Evolutionary conservation across 2,329 filamentous ascomycete species (phyloP).

Genomic region (Phyllosticta citribraziliensis): DNA sequence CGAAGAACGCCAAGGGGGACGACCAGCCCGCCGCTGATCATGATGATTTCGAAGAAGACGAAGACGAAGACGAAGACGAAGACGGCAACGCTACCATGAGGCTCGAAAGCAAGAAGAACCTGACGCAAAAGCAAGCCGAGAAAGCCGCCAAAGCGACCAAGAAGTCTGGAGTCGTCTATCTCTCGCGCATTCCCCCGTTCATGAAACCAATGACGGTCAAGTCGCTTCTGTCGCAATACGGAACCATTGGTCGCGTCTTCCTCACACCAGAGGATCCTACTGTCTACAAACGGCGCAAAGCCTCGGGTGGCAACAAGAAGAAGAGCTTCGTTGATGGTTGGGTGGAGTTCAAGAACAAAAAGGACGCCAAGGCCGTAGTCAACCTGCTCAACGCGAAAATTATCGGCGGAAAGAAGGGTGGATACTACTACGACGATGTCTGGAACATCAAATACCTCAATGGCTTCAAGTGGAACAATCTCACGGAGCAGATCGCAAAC

Average conservation of each 20-base stretch:
- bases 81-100: conserved; percentile 3
- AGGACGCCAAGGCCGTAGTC: conserved; percentile 65
- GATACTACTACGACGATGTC: conserved; percentile 75
- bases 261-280: conserved; percentile 65
- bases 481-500: conserved; percentile 67
- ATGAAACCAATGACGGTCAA: conserved; percentile 77
- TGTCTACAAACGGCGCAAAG: conserved; percentile 56
- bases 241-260: conserved; percentile 67
- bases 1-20: conserved; percentile 6
- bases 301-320: conserved; percentile 73
- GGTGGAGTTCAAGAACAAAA: conserved; percentile 72
- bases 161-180: conserved; percentile 71
- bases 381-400: conserved; percentile 67
- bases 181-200: conserved; percentile 76
- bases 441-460: conserved; percentile 77
- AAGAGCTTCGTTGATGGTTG: conserved; percentile 74
- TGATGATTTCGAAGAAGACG: conserved; percentile 19
- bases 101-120: conserved; percentile 13
- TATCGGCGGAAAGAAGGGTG: conserved; percentile 75
- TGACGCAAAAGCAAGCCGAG: conserved; percentile 39
- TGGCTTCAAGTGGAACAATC: conserved; percentile 68
- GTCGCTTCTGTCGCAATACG: conserved; percentile 65
- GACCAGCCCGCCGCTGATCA: conserved; percentile 17
- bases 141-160: conserved; percentile 58
- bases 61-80: conserved; percentile 18